Evolutionary conservation across 2,329 filamentous ascomycete species (phyloP), one percentile per base, ranked within the genome.

Genomic region (Diplocarpon rosae): DNA sequence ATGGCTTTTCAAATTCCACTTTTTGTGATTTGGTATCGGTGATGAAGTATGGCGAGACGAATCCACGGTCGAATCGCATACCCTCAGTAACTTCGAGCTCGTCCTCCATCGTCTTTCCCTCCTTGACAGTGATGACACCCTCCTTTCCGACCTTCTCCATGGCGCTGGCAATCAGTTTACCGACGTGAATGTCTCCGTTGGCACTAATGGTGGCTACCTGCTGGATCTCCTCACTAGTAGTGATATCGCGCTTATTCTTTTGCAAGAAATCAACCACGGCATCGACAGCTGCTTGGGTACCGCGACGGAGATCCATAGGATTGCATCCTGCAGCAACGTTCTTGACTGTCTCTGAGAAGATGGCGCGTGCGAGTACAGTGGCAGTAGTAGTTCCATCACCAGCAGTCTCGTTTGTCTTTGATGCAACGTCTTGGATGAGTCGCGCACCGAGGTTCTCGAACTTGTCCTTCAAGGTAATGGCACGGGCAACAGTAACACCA

Each of bases 131-230:
- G 68, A 98, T 98, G 63, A 98, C 92, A 75, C 92, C 92, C 75
- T 98, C 92, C 79, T 98, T 98, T 69, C 92, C 92, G 53, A 98
- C 92, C 78, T 94, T 95, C 78, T 98, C 92, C 92, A 98, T 98
- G 59, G 92, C 92, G 65, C 81, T 95, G 64, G 92, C 89, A 66
- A 98, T 92, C 64, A 98, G 79, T 70, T 87, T 82, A 60, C 92
- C 92, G 62, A 98, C 86, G 71, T 95, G 89, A 48, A 79, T 80
- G 65, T 98, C 92, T 58, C 92, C 92, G 70, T 98, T 98, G 67
- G 92, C 92, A 59, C 83, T 90, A 71, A 98, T 98, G 60, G 92
- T 96, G 55, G 92, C 92, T 51, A 98, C 92, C 73, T 98, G 92
- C 42, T 90, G 88, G 62, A 98, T 87, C 76, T 98, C 92, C 61